Conservation (phyloP, 2,329 filamentous ascomycete genomes). For the Hypoxylon sp. region DNA sequence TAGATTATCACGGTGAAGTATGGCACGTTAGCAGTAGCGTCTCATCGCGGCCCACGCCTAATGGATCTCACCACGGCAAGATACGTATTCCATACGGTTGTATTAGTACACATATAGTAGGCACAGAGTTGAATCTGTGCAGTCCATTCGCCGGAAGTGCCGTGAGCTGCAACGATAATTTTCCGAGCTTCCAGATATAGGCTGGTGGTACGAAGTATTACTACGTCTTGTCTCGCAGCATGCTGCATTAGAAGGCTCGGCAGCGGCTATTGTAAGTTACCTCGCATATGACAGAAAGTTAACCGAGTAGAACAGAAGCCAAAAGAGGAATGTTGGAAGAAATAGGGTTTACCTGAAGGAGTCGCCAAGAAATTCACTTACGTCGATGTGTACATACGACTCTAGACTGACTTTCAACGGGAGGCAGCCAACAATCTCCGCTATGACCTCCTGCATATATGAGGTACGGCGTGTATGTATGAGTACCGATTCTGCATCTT, state of each 20-base stretch:
- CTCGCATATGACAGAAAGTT: constrained; percentile 9
- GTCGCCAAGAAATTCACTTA: constrained; percentile 22
- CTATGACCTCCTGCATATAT: constrained; percentile 6
- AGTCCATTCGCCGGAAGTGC: constrained; percentile 17
- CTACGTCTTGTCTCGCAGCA: constrained; percentile 34
- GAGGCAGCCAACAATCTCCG: constrained; percentile 18
- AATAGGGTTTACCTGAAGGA: constrained; percentile 21
- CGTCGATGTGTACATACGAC: constrained; percentile 21
- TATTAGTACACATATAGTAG: constrained; percentile 13
- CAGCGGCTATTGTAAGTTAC: constrained; percentile 11
- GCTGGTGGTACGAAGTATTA: constrained; percentile 29
- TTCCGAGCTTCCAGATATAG: constrained; percentile 38
- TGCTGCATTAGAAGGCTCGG: constrained; percentile 23
- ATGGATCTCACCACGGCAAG: constrained; percentile 7
- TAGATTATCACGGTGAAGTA: constrained; percentile 28
- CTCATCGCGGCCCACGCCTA: constrained; percentile 10
- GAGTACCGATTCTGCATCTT: constrained; percentile 1
- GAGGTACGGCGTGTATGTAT: constrained; percentile 1
- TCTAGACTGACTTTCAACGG: constrained; percentile 5
- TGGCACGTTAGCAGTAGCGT: constrained; percentile 23
- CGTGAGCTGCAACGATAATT: constrained; percentile 23
- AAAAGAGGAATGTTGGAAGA: constrained; percentile 6
- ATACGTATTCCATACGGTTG: background rate
- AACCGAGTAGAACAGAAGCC: constrained; percentile 2
- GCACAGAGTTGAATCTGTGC: constrained; percentile 18